Evolutionary conservation across 139 green algal species (phyloP).

Genomic region (Nannochloris sp.): DNA sequence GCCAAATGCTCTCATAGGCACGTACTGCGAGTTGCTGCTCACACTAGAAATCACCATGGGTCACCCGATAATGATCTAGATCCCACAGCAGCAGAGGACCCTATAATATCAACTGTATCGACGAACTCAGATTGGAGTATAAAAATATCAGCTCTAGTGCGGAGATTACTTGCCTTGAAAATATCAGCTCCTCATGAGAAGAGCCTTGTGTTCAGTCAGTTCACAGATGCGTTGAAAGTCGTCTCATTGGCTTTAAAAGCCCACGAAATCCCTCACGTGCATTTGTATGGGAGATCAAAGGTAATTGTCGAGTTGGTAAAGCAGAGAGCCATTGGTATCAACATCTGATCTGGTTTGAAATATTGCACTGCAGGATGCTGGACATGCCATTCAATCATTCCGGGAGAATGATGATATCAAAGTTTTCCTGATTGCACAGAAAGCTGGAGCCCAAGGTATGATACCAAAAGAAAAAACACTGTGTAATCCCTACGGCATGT

Average conservation of each 20-base stretch:
- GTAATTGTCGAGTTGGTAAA: no score
- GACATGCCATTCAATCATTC: neutral
- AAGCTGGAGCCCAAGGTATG: constrained; percentile 4
- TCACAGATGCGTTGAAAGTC: neutral
- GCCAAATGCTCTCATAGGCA: neutral
- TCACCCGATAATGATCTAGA: neutral
- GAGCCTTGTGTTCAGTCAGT: neutral
- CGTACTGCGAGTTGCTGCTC: neutral
- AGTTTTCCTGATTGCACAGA: constrained; percentile 4
- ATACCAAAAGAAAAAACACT: no score
- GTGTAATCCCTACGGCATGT: no score
- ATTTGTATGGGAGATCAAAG: neutral
- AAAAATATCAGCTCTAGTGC: neutral
- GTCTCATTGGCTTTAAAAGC: neutral
- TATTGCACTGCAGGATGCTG: neutral
- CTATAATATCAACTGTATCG: neutral
- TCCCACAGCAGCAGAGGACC: neutral
- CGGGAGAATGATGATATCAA: neutral
- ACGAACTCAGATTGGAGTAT: neutral
- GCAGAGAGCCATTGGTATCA: neutral
- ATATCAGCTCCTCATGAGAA: neutral
- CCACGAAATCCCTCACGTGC: neutral
- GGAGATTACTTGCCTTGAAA: neutral
- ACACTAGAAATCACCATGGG: neutral
- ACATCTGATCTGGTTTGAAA: neutral